Percentiles rank a stretch among this genome's conserved stretches.
Conservation (phyloP, 2,329 filamentous ascomycete genomes). For the Aspergillus sp. region DNA sequence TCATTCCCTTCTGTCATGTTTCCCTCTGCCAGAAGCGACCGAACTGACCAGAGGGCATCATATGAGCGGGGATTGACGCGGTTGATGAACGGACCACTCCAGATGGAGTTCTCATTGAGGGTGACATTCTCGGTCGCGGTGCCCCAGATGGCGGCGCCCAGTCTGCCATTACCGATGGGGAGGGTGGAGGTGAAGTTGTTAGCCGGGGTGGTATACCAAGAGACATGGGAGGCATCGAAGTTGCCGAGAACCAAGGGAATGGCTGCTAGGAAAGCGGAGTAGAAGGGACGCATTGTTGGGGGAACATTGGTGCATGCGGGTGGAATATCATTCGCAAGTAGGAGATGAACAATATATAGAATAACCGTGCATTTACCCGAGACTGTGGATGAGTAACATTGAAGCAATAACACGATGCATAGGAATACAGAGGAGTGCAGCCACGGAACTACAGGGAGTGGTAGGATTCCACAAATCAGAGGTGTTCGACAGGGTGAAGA, state of each 20-base stretch:
- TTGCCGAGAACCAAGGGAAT: no score
- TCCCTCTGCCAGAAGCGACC: conserved; percentile 9
- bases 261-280: neutral
- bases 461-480: neutral
- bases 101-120: conserved; percentile 26
- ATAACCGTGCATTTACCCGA: neutral
- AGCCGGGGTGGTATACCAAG: conserved; percentile 21
- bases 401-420: neutral
- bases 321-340: no score
- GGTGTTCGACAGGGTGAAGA: neutral
- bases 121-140: conserved; percentile 18
- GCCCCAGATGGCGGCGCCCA: conserved; percentile 23
- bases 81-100: conserved; percentile 22
- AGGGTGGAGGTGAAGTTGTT: conserved; percentile 20
- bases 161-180: conserved; percentile 24
- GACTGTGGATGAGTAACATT: no score
- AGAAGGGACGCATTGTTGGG: neutral
- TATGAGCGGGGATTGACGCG: conserved; percentile 14
- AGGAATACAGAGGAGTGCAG: neutral
- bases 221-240: neutral
- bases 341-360: neutral
- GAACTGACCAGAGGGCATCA: neutral
- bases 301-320: neutral
- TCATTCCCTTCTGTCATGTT: conserved; percentile 13
- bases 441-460: neutral